Base-by-base conservation (phyloP, 2,329 filamentous ascomycete genomes). In the Pestalotiopsis sp. region DNA sequence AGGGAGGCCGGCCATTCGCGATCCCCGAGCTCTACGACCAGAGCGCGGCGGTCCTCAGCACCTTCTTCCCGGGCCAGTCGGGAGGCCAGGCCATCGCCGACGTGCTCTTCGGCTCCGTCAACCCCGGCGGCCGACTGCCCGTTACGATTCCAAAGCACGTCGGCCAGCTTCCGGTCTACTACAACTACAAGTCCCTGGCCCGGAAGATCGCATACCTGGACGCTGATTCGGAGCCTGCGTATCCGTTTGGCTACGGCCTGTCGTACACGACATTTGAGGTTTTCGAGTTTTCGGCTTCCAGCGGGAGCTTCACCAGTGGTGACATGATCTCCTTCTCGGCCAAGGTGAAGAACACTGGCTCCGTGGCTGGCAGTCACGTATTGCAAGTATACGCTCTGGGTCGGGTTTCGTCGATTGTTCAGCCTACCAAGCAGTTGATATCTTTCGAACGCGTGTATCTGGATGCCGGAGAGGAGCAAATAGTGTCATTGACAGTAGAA, bases 401-500 rank as follows among this genome's bases (percentile, higher is more conserved):
- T 31, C 79, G 82, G 1, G 74, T 82, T 1, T 81, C 78, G 2
- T 76, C 78, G 2, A 80, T 83, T 20, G 79, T 81, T 14, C 81
- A 82, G 70, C 81, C 83, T 0, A 77, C 81, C 1, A 81, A 77
- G 68, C 83, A 85, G 71, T 77, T 85, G 4, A 79, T 84, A 4
- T 80, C 81, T 9, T 84, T 85, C 68, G 70, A 75, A 38, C 74
- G 82, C 2, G 76, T 82, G 1, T 81, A 84, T 67, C 69, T 85
- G 14, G 74, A 72, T 0, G 69, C 76, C 1, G 78, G 79, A 2
- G 76, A 82, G 62, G 75, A 76, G 56, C 71, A 56, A 4, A 73
- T 49, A 3, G 76, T 82, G 12, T 69, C 65, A 4, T 76, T 82
- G 76, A 74, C 80, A 39, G 58, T 84, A 6, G 81, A 84, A 2